Percentiles rank a stretch among this genome's conserved stretches.
Evolutionary conservation across 148 eudicot genomes (phyloP).

Genomic region (Bassia scoparia): DNA sequence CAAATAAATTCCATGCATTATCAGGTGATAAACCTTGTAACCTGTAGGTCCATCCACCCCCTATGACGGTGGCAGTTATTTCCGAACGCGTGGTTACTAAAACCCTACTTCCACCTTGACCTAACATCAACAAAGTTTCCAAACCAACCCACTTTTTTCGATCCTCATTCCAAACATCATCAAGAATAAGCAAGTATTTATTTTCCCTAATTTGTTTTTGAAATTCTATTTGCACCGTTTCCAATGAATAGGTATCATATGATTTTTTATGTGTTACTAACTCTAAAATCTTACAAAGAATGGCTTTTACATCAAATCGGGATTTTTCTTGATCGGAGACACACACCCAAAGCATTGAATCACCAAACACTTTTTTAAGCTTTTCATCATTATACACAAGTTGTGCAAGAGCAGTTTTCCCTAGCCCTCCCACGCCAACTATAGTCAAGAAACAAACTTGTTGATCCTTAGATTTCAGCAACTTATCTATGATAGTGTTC

Average conservation of each 20-base stretch:
- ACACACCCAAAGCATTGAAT: constrained; percentile 15
- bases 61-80: constrained; percentile 25
- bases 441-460: neutral
- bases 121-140: constrained; percentile 15
- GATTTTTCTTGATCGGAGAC: constrained; percentile 8
- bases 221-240: constrained; percentile 11
- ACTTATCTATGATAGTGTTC: neutral
- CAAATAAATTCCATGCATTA: constrained; percentile 30
- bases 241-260: neutral
- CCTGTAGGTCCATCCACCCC: constrained; percentile 7
- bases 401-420: constrained; percentile 22
- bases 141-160: constrained; percentile 18
- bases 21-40: constrained; percentile 28
- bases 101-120: constrained; percentile 30
- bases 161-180: constrained; percentile 35
- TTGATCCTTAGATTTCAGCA: neutral
- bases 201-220: constrained; percentile 6
- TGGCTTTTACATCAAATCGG: neutral
- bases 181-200: constrained; percentile 35
- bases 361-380: neutral
- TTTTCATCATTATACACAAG: constrained; percentile 8
- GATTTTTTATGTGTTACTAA: neutral
- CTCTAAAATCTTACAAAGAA: neutral
- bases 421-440: constrained; percentile 22
- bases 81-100: constrained; percentile 38